Conservation (phyloP, 257 asterid species). For the Gentiana straminea region DNA sequence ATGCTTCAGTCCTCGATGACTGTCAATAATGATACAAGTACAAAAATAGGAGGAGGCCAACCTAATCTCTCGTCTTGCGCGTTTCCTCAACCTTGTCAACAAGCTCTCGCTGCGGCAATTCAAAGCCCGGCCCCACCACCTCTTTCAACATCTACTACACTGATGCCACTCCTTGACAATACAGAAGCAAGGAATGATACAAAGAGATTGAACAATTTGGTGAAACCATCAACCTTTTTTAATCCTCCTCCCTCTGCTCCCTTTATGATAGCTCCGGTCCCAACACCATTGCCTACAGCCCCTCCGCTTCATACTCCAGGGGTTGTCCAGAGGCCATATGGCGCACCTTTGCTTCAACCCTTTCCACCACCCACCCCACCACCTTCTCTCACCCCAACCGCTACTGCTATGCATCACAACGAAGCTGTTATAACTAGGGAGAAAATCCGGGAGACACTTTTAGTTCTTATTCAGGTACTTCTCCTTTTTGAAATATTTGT, state of each 20-base stretch:
- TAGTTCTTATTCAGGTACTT: constrained; percentile 71
- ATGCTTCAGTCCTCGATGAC: constrained; percentile 51
- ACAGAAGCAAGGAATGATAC: constrained; percentile 30
- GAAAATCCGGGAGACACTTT: constrained; percentile 79
- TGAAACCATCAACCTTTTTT: constrained; percentile 80
- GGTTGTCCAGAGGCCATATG: constrained; percentile 63
- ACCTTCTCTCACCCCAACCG: constrained; percentile 72
- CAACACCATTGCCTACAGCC: constrained; percentile 66
- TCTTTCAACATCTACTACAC: constrained; percentile 37
- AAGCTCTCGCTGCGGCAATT: constrained; percentile 34
- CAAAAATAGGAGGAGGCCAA: constrained; percentile 41
- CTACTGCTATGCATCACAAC: constrained; percentile 40
- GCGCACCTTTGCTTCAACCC: constrained; percentile 96
- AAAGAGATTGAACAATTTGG: constrained; percentile 54
- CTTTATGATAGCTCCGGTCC: constrained; percentile 43
- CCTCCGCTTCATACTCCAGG: constrained; percentile 64
- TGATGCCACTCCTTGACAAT: constrained; percentile 48
- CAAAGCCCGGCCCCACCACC: constrained; percentile 38
- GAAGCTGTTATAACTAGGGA: constrained; percentile 57
- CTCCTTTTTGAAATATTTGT: neutral
- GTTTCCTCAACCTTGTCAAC: constrained; percentile 29
- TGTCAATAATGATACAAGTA: constrained; percentile 41
- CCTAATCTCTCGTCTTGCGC: constrained; percentile 31
- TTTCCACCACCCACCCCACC: constrained; percentile 99
- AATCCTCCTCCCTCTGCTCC: constrained; percentile 60